These are phyloP conservation scores for Sutorius australiensis DNA, from an alignment of 768 basidiomycete species.

Conservation along the genomic window DNA sequence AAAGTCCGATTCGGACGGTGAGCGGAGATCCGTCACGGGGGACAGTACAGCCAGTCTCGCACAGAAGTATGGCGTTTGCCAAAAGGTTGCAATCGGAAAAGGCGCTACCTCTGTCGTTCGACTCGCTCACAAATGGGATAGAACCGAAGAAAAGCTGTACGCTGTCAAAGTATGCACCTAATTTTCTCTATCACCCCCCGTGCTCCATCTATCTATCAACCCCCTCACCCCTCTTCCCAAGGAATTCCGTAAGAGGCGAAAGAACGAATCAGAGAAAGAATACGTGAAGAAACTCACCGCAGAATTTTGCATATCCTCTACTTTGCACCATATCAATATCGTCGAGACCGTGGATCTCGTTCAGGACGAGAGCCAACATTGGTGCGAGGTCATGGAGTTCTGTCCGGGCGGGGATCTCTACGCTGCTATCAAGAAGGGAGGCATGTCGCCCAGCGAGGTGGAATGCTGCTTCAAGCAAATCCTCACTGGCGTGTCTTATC, in stretches of 20 bases:
- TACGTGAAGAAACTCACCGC: slow-evolving; percentile 99
- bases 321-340: slow-evolving; percentile 88
- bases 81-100: slow-evolving; percentile 95
- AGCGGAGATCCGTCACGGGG: slow-evolving; percentile 41
- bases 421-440: slow-evolving; percentile 97
- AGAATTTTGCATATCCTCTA: slow-evolving; percentile 98
- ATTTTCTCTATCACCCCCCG: background rate
- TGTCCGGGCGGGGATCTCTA: slow-evolving; percentile 98
- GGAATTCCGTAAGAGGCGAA: slow-evolving; percentile 98
- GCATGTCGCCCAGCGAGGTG: slow-evolving; percentile 87
- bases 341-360: slow-evolving; percentile 99
- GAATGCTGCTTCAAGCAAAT: slow-evolving; percentile 99
- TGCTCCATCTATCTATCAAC: background rate
- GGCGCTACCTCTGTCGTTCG: slow-evolving; percentile 97
- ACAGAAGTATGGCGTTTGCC: slow-evolving; percentile 96
- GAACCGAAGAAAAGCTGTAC: slow-evolving; percentile 93
- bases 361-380: slow-evolving; percentile 94
- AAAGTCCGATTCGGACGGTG: slow-evolving; percentile 65
- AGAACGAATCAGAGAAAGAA: slow-evolving; percentile 98
- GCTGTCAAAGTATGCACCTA: slow-evolving; percentile 81
- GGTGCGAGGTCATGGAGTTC: slow-evolving; percentile 99
- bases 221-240: slow-evolving; percentile 27
- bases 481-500: slow-evolving; percentile 79
- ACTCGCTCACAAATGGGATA: slow-evolving; percentile 98
- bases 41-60: slow-evolving; percentile 57